phyloP scores from a whole-genome alignment of 345 rosid species.

The Raphanus raphanistrum region DNA sequence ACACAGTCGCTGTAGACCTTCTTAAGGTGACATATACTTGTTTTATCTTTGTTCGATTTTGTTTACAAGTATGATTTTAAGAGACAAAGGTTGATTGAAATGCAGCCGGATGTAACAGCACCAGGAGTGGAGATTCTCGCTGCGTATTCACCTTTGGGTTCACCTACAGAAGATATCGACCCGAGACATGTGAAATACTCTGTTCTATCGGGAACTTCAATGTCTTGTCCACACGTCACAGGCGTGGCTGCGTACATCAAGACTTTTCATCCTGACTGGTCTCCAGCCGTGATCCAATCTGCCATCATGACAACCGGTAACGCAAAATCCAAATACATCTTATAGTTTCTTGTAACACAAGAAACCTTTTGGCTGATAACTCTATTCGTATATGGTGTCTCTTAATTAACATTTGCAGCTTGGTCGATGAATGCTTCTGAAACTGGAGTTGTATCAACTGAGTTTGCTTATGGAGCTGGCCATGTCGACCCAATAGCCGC shows the following conservation, averaged over 20 bases:
- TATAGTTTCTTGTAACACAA: not conserved
- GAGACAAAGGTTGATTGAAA: not conserved
- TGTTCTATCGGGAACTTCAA: conserved; percentile 50
- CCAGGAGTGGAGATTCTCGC: conserved; percentile 53
- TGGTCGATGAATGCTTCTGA: conserved; percentile 39
- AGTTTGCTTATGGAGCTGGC: conserved; percentile 61
- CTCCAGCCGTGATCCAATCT: conserved; percentile 56
- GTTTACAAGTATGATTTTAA: not conserved
- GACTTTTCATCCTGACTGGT: conserved; percentile 52
- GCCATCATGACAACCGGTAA: conserved; percentile 66
- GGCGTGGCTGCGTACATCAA: conserved; percentile 50
- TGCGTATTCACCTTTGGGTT: conserved; percentile 35
- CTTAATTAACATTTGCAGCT: conserved; percentile 32
- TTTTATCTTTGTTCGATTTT: not conserved
- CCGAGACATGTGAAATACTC: conserved; percentile 25
- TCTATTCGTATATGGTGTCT: not conserved
- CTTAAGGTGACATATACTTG: conserved; percentile 26
- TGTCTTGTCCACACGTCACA: conserved; percentile 59
- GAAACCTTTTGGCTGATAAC: not conserved
- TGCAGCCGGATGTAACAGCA: conserved; percentile 54
- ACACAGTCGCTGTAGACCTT: conserved; percentile 16
- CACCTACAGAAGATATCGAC: conserved; percentile 22
- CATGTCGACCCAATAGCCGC: conserved; percentile 53
- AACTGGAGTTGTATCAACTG: conserved; percentile 11
- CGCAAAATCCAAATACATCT: not conserved